A percentile compares a stretch with the other conserved stretches of the same genome.
Evolutionary conservation across 176 grass and related monocot species (phyloP).

Genomic region (Cenchrus purpureus): DNA sequence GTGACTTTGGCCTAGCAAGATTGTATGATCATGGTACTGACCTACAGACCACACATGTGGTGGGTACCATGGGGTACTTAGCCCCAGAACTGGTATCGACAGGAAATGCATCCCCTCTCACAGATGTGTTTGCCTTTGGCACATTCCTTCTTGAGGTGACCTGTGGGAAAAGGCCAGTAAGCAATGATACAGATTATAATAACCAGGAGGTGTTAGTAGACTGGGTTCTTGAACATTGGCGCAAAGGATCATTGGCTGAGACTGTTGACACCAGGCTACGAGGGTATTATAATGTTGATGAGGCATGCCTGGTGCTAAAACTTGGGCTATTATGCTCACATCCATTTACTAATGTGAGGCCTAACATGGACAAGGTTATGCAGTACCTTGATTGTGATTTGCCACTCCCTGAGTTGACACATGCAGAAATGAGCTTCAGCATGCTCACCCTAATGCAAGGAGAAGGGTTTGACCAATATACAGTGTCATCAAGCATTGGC

Average conservation of each 20-base stretch:
- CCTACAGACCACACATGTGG: conserved; percentile 39
- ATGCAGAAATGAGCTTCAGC: no score
- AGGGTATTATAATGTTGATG: not conserved
- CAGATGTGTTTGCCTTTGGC: conserved; percentile 52
- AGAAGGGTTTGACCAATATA: not conserved
- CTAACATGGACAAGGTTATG: conserved; percentile 38
- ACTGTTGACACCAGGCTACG: conserved; percentile 20
- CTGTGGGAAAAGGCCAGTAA: conserved; percentile 33
- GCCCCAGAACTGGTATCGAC: conserved; percentile 41
- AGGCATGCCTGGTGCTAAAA: conserved; percentile 48
- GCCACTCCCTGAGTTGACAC: not conserved
- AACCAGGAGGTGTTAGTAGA: conserved; percentile 5
- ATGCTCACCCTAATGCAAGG: not conserved
- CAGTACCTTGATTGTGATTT: conserved; percentile 13
- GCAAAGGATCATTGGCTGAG: not conserved
- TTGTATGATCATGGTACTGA: conserved; percentile 28
- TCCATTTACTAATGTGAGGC: conserved; percentile 27
- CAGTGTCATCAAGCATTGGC: not conserved
- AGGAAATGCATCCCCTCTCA: conserved; percentile 32
- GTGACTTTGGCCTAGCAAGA: no score
- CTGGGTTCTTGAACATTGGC: conserved; percentile 37
- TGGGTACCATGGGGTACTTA: conserved; percentile 58
- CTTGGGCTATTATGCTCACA: conserved; percentile 52
- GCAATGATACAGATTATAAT: not conserved
- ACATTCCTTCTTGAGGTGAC: conserved; percentile 46